Evolutionary conservation across 306 rosid species (phyloP).

Genomic region (Rosa rugosa): DNA sequence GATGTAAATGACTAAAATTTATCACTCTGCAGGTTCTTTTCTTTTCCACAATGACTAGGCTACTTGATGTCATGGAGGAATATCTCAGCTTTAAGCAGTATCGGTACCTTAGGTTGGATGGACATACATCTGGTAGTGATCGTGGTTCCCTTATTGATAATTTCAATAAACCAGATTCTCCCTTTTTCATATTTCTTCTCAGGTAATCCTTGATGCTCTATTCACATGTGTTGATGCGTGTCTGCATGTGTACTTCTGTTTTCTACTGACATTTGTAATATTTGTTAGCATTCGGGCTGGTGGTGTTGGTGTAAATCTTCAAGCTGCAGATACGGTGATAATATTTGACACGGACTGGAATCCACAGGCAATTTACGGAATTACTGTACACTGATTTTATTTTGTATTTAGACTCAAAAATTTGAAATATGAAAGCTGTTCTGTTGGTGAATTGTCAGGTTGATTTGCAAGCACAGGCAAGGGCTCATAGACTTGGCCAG

Average conservation of each 20-base stretch:
- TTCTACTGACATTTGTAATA: slow-evolving; percentile 28
- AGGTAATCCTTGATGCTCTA: slow-evolving; percentile 52
- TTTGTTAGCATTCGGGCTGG: slow-evolving; percentile 91
- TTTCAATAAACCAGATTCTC: slow-evolving; percentile 76
- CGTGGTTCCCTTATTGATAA: slow-evolving; percentile 93
- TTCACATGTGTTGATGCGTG: slow-evolving; percentile 2
- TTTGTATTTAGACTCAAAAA: slow-evolving; percentile 6
- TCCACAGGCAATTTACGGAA: slow-evolving; percentile 73
- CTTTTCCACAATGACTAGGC: slow-evolving; percentile 99
- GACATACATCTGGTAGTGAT: slow-evolving; percentile 94
- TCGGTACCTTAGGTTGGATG: slow-evolving; percentile 91
- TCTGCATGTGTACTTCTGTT: slow-evolving; percentile 9
- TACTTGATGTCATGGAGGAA: slow-evolving; percentile 99
- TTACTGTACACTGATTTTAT: slow-evolving; percentile 19
- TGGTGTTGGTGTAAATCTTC: slow-evolving; percentile 99
- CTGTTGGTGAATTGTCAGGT: slow-evolving; percentile 62
- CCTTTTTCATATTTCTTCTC: slow-evolving; percentile 85
- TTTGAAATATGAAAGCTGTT: slow-evolving; percentile 15
- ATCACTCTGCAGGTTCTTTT: slow-evolving; percentile 77
- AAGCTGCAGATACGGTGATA: slow-evolving; percentile 99
- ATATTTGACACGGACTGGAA: slow-evolving; percentile 99
- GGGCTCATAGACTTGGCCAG: slow-evolving; percentile 99
- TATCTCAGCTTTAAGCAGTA: slow-evolving; percentile 80
- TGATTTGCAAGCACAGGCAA: slow-evolving; percentile 99
- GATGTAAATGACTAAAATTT: slow-evolving; percentile 8